Base-by-base conservation (phyloP, 2,329 filamentous ascomycete genomes). In the Ophiognomonia clavigignenti-juglandacearum region DNA sequence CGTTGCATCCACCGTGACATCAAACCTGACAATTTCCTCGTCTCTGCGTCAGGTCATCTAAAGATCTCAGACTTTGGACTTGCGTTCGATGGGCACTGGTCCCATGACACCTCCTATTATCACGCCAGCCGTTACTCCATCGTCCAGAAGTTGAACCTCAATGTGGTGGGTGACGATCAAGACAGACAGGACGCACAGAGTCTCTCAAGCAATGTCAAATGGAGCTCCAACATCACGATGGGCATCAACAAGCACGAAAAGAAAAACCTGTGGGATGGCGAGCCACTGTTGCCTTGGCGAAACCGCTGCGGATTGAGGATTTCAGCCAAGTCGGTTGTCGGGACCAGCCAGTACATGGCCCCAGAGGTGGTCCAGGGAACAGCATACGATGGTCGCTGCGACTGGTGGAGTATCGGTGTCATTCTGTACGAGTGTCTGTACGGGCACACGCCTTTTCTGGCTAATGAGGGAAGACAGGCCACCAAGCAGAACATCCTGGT, bases 341-440 rank as follows among this genome's bases (percentile, higher is more conserved):
- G 92, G 3, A 97, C 93, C 3, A 96, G 90, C 62, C 92, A 96
- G 62, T 97, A 97, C 70, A 97, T 96, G 93, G 92, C 93, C 1
- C 92, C 92, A 2, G 93, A 97, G 69, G 88, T 97, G 16, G 84
- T 96, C 48, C 74, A 78, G 54, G 88, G 91, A 23, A 78, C 89
- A 40, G 70, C 77, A 31, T 97, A 97, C 64, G 93, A 97, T 66
- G 92, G 88, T 24, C 78, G 92, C 60, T 97, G 92, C 67, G 92
- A 97, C 67, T 97, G 80, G 89, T 97, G 88, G 92, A 96, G 91
- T 67, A 80, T 97, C 57, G 92, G 90, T 44, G 83, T 97, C 61
- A 96, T 97, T 60, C 68, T 97, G 47, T 97, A 88, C 60, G 92
- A 97, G 75, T 96, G 92, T 59, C 72, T 97, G 2, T 97, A 93